These are phyloP conservation scores for Sarocladium brachiariae DNA, from an alignment of 2,329 filamentous ascomycete genomes.

Conservation along the genomic window DNA sequence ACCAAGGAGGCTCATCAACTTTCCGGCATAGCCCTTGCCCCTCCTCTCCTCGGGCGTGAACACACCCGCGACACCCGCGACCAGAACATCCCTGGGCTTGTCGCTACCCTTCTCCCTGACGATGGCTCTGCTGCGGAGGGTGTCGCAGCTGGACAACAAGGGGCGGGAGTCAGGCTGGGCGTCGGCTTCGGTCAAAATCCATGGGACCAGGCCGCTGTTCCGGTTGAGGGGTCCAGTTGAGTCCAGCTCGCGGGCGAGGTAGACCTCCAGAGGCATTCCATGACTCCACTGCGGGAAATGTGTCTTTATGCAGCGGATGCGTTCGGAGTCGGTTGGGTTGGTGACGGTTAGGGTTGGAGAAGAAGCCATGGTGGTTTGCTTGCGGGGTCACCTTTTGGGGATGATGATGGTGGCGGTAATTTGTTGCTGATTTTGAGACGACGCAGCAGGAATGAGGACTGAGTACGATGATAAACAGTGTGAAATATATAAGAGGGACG, in stretches of 20 bases:
- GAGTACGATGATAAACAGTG: too few species aligned
- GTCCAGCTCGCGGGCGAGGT: constrained; percentile 55
- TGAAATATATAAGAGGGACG: too few species aligned
- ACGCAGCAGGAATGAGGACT: too few species aligned
- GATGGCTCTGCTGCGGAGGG: constrained; percentile 52
- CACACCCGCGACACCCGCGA: constrained; percentile 75
- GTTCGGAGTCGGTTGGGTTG: constrained; percentile 51
- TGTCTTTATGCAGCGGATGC: constrained; percentile 44
- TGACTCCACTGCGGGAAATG: constrained; percentile 54
- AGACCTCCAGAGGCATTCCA: constrained; percentile 46
- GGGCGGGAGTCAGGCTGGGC: constrained; percentile 33
- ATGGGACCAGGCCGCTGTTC: constrained; percentile 52
- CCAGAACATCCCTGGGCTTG: constrained; percentile 43
- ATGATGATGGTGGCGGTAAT: too few species aligned
- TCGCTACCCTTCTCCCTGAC: constrained; percentile 29
- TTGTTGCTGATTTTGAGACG: too few species aligned
- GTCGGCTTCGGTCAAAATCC: constrained; percentile 52
- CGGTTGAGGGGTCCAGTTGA: constrained; percentile 50
- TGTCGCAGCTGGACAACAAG: constrained; percentile 59
- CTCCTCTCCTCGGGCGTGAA: constrained; percentile 63
- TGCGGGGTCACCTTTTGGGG: too few species aligned
- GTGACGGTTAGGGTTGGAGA: constrained; percentile 30
- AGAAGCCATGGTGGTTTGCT: constrained; percentile 6
- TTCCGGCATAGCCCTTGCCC: constrained; percentile 67
- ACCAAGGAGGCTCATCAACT: constrained; percentile 66